Conservation (phyloP, 805 yeast species). For the Yamadazyma kitorensis region DNA sequence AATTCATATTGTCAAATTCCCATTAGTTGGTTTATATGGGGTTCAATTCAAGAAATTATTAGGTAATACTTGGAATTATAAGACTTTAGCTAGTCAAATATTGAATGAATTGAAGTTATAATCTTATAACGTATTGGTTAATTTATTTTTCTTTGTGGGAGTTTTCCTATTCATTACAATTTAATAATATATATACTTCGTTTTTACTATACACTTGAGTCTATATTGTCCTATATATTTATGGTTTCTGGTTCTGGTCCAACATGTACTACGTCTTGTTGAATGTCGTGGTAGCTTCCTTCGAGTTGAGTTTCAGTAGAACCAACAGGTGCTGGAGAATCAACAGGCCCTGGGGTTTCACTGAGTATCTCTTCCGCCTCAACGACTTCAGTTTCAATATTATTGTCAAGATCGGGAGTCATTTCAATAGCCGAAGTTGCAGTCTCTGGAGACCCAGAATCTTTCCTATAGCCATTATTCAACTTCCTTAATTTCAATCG, state of each 20-base stretch:
- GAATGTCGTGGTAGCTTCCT: background rate
- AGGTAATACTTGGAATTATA: constrained; percentile 95
- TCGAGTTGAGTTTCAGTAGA: background rate
- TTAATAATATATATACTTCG: background rate
- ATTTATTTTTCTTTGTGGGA: too few species aligned
- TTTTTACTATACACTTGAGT: too few species aligned
- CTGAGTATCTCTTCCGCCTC: background rate
- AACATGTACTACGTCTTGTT: constrained; percentile 1
- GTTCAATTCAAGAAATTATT: constrained; percentile 90
- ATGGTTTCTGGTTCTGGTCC: constrained; percentile 2
- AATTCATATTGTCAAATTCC: constrained; percentile 88
- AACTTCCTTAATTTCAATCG: constrained; percentile 30
- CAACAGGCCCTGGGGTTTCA: background rate
- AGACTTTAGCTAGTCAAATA: constrained; percentile 83
- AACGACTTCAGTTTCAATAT: background rate
- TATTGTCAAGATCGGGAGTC: too few species aligned
- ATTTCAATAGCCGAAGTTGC: background rate
- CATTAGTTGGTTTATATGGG: constrained; percentile 85
- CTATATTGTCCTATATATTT: too few species aligned
- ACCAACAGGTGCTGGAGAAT: too few species aligned
- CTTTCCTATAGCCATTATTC: constrained; percentile 9
- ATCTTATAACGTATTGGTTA: too few species aligned
- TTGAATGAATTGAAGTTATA: constrained; percentile 59
- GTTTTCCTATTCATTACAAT: too few species aligned
- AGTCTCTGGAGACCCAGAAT: constrained; percentile 1